These are phyloP conservation scores for Didymella segeticola DNA, from an alignment of 2,329 filamentous ascomycete genomes.

Conservation along the genomic window DNA sequence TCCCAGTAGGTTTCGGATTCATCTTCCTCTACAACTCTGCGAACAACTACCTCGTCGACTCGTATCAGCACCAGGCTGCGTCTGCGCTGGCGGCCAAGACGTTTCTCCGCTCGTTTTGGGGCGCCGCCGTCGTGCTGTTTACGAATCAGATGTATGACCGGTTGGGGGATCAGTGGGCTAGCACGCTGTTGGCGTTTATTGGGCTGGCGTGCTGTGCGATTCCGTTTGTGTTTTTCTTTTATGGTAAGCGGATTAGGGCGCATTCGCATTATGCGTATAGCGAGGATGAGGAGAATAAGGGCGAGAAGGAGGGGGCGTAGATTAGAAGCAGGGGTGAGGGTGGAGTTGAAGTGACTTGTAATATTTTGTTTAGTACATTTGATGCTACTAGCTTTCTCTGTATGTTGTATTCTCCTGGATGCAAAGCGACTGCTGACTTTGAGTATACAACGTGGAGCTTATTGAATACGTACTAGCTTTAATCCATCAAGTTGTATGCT, in stretches of 20 bases:
- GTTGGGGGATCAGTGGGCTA: slow-evolving; percentile 78
- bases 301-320: slow-evolving; percentile 31
- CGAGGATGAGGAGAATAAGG: slow-evolving; percentile 58
- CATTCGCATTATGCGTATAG: slow-evolving; percentile 76
- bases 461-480: no score
- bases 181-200: slow-evolving; percentile 74
- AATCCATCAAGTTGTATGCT: no score
- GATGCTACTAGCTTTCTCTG: no score
- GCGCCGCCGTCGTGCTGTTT: slow-evolving; percentile 77
- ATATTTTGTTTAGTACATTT: no score
- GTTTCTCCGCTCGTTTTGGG: slow-evolving; percentile 80
- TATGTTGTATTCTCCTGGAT: no score
- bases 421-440: no score
- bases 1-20: slow-evolving; percentile 75
- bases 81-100: slow-evolving; percentile 84
- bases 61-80: slow-evolving; percentile 76
- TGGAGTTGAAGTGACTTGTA: not conserved
- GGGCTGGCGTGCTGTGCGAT: slow-evolving; percentile 80
- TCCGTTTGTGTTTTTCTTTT: slow-evolving; percentile 82
- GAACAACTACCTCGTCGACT: slow-evolving; percentile 64
- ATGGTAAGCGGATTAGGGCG: slow-evolving; percentile 73
- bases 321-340: not conserved
- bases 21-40: slow-evolving; percentile 81
- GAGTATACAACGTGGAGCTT: no score
- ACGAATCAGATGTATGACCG: slow-evolving; percentile 75